These are phyloP conservation scores for Nepenthes alata DNA, from an alignment of 179 eudicot genomes.

Conservation along the genomic window DNA sequence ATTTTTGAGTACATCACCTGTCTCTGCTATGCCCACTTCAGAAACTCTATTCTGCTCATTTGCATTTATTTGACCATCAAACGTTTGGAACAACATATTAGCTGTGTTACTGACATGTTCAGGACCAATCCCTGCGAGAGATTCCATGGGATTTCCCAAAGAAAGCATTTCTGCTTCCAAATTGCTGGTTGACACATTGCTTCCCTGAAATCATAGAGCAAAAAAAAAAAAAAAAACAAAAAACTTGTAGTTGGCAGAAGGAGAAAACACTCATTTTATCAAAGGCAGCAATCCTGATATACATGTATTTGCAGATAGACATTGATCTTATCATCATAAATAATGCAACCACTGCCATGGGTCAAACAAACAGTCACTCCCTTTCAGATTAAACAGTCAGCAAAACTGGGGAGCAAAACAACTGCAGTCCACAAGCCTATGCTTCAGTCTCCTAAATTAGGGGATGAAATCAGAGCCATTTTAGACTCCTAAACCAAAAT, in stretches of 20 bases:
- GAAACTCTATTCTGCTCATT: conserved; percentile 17
- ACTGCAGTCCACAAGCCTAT: too few relatives aligned
- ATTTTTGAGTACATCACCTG: conserved; percentile 16
- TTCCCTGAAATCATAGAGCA: conserved; percentile 29
- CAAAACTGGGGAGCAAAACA: too few relatives aligned
- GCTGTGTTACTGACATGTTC: conserved; percentile 12
- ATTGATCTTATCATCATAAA: background rate
- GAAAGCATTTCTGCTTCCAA: conserved; percentile 18
- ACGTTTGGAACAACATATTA: conserved; percentile 14
- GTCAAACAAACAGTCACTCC: too few relatives aligned
- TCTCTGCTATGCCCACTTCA: conserved; percentile 19
- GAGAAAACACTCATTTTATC: too few relatives aligned
- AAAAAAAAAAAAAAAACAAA: too few relatives aligned
- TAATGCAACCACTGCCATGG: background rate
- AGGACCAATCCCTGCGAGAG: conserved; percentile 17
- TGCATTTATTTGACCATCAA: conserved; percentile 20
- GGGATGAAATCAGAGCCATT: too few relatives aligned
- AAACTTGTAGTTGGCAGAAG: too few relatives aligned
- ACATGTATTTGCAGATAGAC: too few relatives aligned
- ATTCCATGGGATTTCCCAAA: conserved; percentile 17
- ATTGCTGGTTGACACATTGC: conserved; percentile 16
- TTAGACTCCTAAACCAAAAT: too few relatives aligned
- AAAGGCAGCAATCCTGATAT: too few relatives aligned
- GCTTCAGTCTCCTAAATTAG: too few relatives aligned
- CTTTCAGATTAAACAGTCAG: too few relatives aligned